Evolutionary conservation across 2,329 filamentous ascomycete species (phyloP).

Genomic region (Macroventuria anomochaeta): DNA sequence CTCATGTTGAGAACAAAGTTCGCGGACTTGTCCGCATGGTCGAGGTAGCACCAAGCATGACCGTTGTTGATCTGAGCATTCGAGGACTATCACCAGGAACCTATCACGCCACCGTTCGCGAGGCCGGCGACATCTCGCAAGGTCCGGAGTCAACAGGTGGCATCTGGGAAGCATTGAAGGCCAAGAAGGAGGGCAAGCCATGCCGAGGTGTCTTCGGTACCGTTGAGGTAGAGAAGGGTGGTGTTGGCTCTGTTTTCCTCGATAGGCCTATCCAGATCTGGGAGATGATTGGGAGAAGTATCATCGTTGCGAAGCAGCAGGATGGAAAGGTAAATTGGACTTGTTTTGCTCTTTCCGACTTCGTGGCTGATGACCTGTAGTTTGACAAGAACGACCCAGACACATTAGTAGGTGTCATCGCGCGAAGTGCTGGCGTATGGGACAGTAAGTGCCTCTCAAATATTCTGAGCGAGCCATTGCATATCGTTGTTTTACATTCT

Average conservation of each 20-base stretch:
- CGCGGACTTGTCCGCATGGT: conserved; percentile 92
- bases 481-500: conserved; percentile 1
- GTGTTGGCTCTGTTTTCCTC: conserved; percentile 79
- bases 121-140: conserved; percentile 83
- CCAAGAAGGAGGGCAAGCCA: conserved; percentile 53
- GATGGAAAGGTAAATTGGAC: conserved; percentile 54
- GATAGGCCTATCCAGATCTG: conserved; percentile 86
- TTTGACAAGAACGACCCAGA: conserved; percentile 71
- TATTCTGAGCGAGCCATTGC: background rate
- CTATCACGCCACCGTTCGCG: conserved; percentile 84
- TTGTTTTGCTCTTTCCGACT: background rate
- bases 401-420: conserved; percentile 91
- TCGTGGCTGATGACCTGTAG: conserved; percentile 14
- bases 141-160: conserved; percentile 84
- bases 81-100: conserved; percentile 79
- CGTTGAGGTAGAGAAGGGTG: conserved; percentile 75
- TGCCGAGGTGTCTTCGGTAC: conserved; percentile 73
- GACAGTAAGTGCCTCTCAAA: conserved; percentile 57
- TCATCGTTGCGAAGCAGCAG: conserved; percentile 78
- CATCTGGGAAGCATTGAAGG: conserved; percentile 71
- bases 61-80: conserved; percentile 86
- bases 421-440: conserved; percentile 96
- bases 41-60: conserved; percentile 78
- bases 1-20: conserved; percentile 69
- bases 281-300: conserved; percentile 93